Evolutionary conservation across 306 rosid genomes (phyloP), one percentile per base, ranked within the genome.

Genomic region (Ochetophila trinervis): DNA sequence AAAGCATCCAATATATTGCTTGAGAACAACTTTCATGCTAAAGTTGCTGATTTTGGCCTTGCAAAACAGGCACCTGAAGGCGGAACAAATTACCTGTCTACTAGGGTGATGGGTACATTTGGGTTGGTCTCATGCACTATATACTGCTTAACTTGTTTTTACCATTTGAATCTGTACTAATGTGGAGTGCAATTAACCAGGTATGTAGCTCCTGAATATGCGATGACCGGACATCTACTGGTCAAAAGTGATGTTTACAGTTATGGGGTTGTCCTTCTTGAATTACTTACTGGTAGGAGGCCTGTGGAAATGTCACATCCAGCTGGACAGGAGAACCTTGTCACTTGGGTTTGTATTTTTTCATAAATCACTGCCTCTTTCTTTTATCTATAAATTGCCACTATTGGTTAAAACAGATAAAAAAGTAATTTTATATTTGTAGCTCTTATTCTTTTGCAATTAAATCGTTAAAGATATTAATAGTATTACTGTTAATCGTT

Each of bases 191-290:
- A 32, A 63, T 79, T 80, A n/a, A 51, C 53, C 35, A 93, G 99
- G 80, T 93, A 93, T 73, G 99, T 93, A n/a, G 98, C 96, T 66
- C 98, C 98, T 7, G 98, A 92, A 76, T 92, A 92, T 79, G 98
- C 98, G 59, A 90, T 93, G 96, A 93, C 99, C 1, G 97, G 97
- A 50, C 99, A 90, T 73, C 82, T 90, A 48, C 91, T 93, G 12
- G 95, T 90, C 73, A 93, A 93, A 78, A 93, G 99, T 60, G 99
- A 93, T 67, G 99, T 93, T 57, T 93, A 93, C 72, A 93, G 99
- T 74, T 93, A 90, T 16, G 99, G 97, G 51, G 99, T 93, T 59
- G 99, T 93, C 71, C 86, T 90, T 53, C 90, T 93, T 40, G 99
- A 93, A 76, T 79, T 93, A 74, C 83, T 93, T 68, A 88, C 96